Conservation (phyloP, 805 yeast genomes). For the Yarrowia alimentaria region DNA sequence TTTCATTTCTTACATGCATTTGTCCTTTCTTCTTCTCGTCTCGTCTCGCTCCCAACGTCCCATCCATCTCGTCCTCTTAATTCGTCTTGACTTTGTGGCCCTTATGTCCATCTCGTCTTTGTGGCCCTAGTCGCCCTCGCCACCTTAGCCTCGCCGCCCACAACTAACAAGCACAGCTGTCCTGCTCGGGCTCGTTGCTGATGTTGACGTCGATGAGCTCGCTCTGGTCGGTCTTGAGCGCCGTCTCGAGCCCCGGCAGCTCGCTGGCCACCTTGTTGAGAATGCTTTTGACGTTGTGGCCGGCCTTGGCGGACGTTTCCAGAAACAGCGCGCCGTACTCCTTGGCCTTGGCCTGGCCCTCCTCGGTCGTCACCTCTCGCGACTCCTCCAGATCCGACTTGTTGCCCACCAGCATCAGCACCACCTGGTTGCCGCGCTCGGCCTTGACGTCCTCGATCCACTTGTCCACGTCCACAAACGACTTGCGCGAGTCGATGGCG, state of each 20-base stretch:
- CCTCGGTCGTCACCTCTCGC: conserved; percentile 83
- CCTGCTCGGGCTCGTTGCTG: conserved; percentile 21
- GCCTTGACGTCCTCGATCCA: conserved; percentile 95
- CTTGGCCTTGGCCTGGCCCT: conserved; percentile 79
- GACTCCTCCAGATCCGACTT: conserved; percentile 80
- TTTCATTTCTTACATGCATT: background rate
- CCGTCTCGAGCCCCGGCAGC: conserved; percentile 73
- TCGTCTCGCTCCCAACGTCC: no score
- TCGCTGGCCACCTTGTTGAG: conserved; percentile 89
- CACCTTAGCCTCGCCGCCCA: background rate
- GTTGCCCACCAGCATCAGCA: conserved; percentile 88
- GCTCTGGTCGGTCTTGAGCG: conserved; percentile 32
- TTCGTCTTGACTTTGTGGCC: no score
- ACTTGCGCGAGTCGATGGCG: conserved; percentile 74
- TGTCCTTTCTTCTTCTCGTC: background rate
- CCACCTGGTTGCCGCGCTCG: conserved; percentile 87
- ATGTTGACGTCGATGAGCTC: conserved; percentile 31
- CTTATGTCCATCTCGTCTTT: no score
- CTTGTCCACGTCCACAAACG: conserved; percentile 78
- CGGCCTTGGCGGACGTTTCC: conserved; percentile 94
- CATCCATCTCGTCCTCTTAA: no score
- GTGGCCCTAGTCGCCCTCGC: background rate
- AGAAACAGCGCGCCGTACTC: conserved; percentile 75
- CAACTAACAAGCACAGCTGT: conserved; percentile 22
- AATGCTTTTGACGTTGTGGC: conserved; percentile 85